phyloP scores from a whole-genome alignment of 2,329 filamentous ascomycete genomes.

The Myriosclerotinia duriaeana region DNA sequence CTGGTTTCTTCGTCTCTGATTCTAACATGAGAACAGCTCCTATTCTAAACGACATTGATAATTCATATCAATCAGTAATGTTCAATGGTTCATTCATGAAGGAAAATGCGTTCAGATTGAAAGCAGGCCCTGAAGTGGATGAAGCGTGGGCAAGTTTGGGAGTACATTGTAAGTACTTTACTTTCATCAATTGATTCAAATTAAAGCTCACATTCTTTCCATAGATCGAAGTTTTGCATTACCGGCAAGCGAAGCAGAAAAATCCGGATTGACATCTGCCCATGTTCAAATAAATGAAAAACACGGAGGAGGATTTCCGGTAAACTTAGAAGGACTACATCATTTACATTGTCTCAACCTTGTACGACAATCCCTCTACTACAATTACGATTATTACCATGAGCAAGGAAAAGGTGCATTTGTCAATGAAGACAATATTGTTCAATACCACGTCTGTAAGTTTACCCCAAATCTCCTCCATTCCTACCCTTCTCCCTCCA shows the following conservation, averaged over 20 bases:
- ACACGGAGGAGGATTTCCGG: conserved; percentile 54
- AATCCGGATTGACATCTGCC: conserved; percentile 47
- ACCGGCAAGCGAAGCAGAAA: conserved; percentile 43
- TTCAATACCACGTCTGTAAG: conserved; percentile 52
- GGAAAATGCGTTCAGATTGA: conserved; percentile 51
- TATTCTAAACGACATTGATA: conserved; percentile 44
- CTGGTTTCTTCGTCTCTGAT: background rate
- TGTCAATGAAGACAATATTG: conserved; percentile 49
- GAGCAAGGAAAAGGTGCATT: conserved; percentile 48
- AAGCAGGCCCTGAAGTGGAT: conserved; percentile 51
- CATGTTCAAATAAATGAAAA: conserved; percentile 52
- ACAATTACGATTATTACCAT: conserved; percentile 55
- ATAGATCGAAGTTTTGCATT: conserved; percentile 44
- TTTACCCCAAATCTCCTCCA: conserved; percentile 25
- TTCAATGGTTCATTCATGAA: conserved; percentile 56
- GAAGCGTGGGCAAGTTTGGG: conserved; percentile 53
- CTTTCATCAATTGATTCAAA: background rate
- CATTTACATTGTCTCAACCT: conserved; percentile 55
- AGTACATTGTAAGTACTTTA: conserved; percentile 46
- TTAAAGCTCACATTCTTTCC: background rate
- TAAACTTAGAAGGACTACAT: conserved; percentile 50
- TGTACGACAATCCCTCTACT: conserved; percentile 52
- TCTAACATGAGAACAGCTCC: conserved; percentile 36
- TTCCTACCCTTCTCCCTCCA: background rate
- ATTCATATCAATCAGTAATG: conserved; percentile 44